A percentile compares a stretch with the other conserved stretches of the same genome.
Conservation (phyloP, 2,329 filamentous ascomycete species). For the Fusarium denticulatum region DNA sequence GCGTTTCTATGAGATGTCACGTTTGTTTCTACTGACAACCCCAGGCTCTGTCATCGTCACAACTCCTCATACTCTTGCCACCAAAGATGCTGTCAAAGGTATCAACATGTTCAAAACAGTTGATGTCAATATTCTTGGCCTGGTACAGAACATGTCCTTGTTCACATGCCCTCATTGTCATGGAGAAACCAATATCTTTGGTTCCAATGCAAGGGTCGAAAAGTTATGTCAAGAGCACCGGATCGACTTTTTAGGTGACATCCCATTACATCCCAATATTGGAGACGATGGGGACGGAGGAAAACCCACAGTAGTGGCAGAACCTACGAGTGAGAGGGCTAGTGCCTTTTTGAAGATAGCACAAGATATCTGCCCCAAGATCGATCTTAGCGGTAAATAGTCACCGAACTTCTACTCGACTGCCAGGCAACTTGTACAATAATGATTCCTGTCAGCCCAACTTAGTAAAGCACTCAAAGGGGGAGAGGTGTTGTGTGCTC, state of each 20-base stretch:
- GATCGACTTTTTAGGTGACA: constrained; percentile 85
- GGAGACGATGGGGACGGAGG: constrained; percentile 89
- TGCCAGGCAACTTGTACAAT: neutral
- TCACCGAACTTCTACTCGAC: neutral
- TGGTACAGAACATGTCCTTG: constrained; percentile 92
- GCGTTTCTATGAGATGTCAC: constrained; percentile 38
- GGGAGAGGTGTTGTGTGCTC: constrained; percentile 7
- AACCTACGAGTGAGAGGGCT: constrained; percentile 79
- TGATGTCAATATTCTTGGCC: constrained; percentile 80
- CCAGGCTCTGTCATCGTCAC: constrained; percentile 84
- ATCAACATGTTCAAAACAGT: constrained; percentile 93
- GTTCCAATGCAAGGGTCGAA: constrained; percentile 70
- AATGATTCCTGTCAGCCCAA: constrained; percentile 25
- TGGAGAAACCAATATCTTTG: constrained; percentile 79
- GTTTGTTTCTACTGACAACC: neutral
- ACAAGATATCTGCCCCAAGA: constrained; percentile 59
- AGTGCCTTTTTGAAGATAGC: constrained; percentile 78
- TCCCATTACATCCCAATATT: constrained; percentile 87
- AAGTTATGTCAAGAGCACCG: constrained; percentile 76
- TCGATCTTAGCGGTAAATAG: constrained; percentile 46
- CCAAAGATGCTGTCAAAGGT: constrained; percentile 91
- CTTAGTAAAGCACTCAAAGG: constrained; percentile 31
- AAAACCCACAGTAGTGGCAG: constrained; percentile 88
- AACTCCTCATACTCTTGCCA: constrained; percentile 91
- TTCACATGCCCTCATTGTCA: constrained; percentile 84